These are phyloP conservation scores for Escallonia herrerae DNA, from an alignment of 129 eudicot genomes.

Conservation along the genomic window DNA sequence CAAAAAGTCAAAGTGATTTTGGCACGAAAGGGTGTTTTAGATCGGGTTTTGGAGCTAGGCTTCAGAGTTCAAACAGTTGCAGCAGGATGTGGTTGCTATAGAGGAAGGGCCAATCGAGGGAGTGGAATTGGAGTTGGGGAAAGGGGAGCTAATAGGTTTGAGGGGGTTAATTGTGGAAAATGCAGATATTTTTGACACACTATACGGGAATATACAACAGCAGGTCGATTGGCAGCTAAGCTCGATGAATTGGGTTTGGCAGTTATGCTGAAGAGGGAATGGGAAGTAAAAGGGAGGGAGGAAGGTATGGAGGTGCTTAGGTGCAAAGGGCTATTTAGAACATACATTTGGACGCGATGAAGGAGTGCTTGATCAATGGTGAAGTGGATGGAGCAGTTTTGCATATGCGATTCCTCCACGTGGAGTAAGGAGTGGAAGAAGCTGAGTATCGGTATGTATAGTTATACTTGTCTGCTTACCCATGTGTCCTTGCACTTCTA, in stretches of 20 bases:
- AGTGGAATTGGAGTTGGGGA: conserved; percentile 36
- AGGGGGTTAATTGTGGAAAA: conserved; percentile 57
- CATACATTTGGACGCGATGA: conserved; percentile 79
- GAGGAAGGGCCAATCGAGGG: conserved; percentile 27
- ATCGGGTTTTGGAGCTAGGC: conserved; percentile 51
- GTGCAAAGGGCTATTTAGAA: conserved; percentile 58
- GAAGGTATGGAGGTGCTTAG: conserved; percentile 38
- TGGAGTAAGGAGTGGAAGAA: conserved; percentile 68
- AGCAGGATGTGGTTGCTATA: conserved; percentile 48
- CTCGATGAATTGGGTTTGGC: conserved; percentile 54
- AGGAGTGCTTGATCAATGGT: conserved; percentile 40
- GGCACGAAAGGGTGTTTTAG: conserved; percentile 33
- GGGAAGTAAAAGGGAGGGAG: conserved; percentile 33
- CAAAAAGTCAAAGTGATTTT: conserved; percentile 12
- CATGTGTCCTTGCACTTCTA: no score
- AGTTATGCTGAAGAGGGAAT: conserved; percentile 33
- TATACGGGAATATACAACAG: conserved; percentile 57
- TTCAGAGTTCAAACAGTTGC: conserved; percentile 56
- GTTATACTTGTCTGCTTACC: not conserved
- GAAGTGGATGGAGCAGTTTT: conserved; percentile 55
- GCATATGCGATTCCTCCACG: conserved; percentile 66
- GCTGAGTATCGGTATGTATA: conserved; percentile 72
- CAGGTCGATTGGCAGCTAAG: conserved; percentile 48
- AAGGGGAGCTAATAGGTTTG: conserved; percentile 48
- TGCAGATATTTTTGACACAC: conserved; percentile 53